Conservation (phyloP, 495 filamentous ascomycete genomes). For the Talaromyces liani region DNA sequence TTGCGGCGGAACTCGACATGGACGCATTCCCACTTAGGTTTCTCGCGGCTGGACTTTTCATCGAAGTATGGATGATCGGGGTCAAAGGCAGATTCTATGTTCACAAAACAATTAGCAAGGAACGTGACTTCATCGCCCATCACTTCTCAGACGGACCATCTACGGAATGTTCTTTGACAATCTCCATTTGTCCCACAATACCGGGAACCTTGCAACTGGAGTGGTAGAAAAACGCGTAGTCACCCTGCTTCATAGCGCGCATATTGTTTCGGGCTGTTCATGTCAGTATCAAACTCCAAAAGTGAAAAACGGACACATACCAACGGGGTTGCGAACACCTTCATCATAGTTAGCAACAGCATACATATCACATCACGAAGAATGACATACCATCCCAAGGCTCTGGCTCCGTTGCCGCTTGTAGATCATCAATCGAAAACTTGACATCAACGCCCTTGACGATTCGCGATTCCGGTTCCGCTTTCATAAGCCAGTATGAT, state of each 20-base stretch:
- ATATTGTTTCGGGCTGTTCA: slow-evolving; percentile 72
- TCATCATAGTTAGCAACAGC: slow-evolving; percentile 14
- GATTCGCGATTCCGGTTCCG: slow-evolving; percentile 79
- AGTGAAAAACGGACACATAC: slow-evolving; percentile 22
- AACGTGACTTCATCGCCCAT: background rate
- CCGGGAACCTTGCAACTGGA: slow-evolving; percentile 89
- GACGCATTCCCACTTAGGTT: slow-evolving; percentile 83
- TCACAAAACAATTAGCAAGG: background rate
- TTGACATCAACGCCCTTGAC: slow-evolving; percentile 82
- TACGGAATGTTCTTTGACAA: slow-evolving; percentile 70
- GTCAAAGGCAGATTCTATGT: slow-evolving; percentile 71
- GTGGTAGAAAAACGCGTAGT: slow-evolving; percentile 95
- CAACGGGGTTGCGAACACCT: slow-evolving; percentile 53
- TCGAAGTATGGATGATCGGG: slow-evolving; percentile 76
- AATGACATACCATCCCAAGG: slow-evolving; percentile 70
- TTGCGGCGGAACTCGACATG: slow-evolving; percentile 81
- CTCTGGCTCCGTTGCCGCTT: slow-evolving; percentile 60
- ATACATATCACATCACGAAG: background rate
- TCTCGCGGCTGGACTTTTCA: slow-evolving; percentile 58
- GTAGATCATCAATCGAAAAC: slow-evolving; percentile 92
- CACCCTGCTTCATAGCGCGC: slow-evolving; percentile 81
- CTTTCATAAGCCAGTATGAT: slow-evolving; percentile 90
- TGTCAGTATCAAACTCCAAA: background rate
- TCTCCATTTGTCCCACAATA: slow-evolving; percentile 89
- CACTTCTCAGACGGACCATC: slow-evolving; percentile 52